Conservation (phyloP, 1,284 basidiomycete species). For the Leccinum fallax region DNA sequence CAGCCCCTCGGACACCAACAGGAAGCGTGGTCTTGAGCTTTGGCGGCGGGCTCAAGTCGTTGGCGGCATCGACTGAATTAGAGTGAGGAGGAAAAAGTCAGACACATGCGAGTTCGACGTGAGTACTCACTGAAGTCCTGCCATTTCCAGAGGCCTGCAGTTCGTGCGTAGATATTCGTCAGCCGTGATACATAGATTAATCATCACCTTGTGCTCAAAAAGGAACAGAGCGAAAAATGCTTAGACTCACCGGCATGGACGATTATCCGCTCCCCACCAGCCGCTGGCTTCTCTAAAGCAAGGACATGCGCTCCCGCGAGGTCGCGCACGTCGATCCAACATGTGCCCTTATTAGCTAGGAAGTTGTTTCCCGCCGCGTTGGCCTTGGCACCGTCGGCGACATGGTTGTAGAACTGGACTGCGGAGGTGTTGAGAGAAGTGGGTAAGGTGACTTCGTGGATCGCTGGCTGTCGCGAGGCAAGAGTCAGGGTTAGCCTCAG, state of each 20-base stretch:
- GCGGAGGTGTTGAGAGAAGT: no score
- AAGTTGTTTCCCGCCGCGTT: neutral
- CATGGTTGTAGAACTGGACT: neutral
- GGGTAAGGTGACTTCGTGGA: no score
- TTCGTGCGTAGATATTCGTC: neutral
- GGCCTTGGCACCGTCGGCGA: neutral
- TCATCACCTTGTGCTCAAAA: no score
- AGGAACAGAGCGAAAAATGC: no score
- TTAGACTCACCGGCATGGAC: neutral
- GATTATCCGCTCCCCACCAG: neutral
- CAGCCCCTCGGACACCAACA: neutral
- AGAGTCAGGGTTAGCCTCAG: no score
- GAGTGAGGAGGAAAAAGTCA: neutral
- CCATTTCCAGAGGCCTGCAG: neutral
- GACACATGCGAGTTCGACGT: neutral
- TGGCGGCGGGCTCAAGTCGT: neutral
- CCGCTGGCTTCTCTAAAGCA: neutral
- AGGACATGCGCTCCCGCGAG: neutral
- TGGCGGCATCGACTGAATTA: neutral
- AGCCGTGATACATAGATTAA: neutral
- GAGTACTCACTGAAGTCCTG: neutral
- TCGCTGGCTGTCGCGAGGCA: no score
- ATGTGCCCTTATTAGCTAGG: neutral
- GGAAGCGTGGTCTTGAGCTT: neutral
- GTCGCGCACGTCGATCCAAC: neutral